phyloP scores from a whole-genome alignment of 352 stramenopile species.

The Pythium sukuiense region DNA sequence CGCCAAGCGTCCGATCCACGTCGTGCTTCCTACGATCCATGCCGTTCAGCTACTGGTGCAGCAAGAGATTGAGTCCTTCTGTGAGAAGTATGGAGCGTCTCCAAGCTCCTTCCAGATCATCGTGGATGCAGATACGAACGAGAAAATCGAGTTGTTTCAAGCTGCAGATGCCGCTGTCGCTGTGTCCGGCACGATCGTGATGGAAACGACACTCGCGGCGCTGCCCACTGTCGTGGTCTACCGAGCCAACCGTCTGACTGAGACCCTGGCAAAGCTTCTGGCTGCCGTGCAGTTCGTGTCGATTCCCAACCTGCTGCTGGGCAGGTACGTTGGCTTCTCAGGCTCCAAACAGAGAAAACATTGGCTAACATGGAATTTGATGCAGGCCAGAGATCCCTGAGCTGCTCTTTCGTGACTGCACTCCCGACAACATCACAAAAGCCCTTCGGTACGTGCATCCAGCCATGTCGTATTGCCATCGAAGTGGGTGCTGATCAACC shows the following conservation, averaged over 20 bases:
- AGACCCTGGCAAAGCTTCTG: constrained; percentile 48
- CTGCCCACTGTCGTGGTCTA: constrained; percentile 75
- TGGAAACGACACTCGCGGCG: constrained; percentile 52
- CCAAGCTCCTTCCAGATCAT: background rate
- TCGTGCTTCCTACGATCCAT: constrained; percentile 63
- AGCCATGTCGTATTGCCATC: too few species aligned
- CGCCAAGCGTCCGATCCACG: constrained; percentile 36
- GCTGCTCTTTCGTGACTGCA: constrained; percentile 66
- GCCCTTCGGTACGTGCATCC: constrained; percentile 21
- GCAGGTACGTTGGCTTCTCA: constrained; percentile 31
- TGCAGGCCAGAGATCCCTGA: constrained; percentile 55
- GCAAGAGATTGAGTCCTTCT: constrained; percentile 18
- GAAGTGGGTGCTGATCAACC: too few species aligned
- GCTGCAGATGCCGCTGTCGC: constrained; percentile 50
- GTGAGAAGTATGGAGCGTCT: background rate
- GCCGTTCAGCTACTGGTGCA: constrained; percentile 31
- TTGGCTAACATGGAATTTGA: background rate
- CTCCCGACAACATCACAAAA: constrained; percentile 35
- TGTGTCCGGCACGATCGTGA: constrained; percentile 72
- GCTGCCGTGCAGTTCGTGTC: constrained; percentile 74
- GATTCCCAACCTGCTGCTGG: constrained; percentile 67
- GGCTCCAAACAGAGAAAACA: too few species aligned
- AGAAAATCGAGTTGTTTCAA: constrained; percentile 28
- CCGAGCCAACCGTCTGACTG: constrained; percentile 61
- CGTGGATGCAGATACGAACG: background rate